Base-by-base conservation (phyloP, 2,329 filamentous ascomycete species). In the Colletotrichum godetiae region DNA sequence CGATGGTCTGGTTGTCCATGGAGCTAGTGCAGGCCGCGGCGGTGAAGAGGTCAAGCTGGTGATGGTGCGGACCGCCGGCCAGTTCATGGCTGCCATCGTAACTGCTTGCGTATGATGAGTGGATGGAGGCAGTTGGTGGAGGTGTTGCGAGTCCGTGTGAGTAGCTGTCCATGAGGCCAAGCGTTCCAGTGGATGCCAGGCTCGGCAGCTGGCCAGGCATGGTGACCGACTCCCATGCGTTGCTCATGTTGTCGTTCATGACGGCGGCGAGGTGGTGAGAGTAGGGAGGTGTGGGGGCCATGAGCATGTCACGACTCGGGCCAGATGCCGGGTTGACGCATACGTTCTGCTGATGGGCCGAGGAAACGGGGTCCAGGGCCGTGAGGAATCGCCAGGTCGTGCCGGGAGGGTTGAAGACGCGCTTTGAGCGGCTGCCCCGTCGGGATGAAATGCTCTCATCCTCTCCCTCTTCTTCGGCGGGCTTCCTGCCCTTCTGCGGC, bases 321-420 rank as follows among this genome's bases (percentile, higher is more conserved):
- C 68, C 67, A n/a, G 60, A 57, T 3, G 69, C 58, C 6, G 74
- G 71, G 65, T 74, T 75, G 58, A 76, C 60, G 67, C 79, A 79
- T 11, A 84, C 83, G 76, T 83, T 82, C 78, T 88, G 85, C 81
- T 90, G 88, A 77, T 91, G 89, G 71, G 88, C 87, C 58, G 87
- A 85, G n/a, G 88, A 90, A 73, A 88, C 87, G 35, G 89, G 89
- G 76, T 91, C 89, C 70, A 91, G 85, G 68, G 90, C 87, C 12
- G 88, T 90, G 69, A 92, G 81, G 84, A 91, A 92, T 29, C 89
- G 85, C 91, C 90, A 92, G 49, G 86, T 87, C 1, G 89, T 90
- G 19, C 87, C 88, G 1, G 87, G 84, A 4, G 86, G 84, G 69
- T 88, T 87, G 72, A 86, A 87, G 35, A 86, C 83, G 8, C 74